Conservation (phyloP, 2,329 filamentous ascomycete genomes). For the Paecilomyces sp. region DNA sequence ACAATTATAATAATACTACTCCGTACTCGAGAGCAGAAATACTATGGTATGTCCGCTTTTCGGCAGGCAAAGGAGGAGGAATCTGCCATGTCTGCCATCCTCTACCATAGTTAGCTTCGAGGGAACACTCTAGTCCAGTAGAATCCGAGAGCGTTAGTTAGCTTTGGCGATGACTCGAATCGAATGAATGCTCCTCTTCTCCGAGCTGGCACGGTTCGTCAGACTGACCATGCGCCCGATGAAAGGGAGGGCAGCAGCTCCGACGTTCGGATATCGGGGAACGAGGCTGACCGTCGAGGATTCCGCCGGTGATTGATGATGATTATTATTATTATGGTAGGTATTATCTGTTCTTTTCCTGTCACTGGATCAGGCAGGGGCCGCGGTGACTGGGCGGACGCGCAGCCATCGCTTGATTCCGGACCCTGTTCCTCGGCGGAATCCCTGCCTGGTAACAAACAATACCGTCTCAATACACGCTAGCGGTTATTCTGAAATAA, state of each 20-base stretch:
- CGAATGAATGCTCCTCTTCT: neutral
- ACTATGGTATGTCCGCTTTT: neutral
- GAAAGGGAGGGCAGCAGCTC: neutral
- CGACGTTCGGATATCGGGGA: neutral
- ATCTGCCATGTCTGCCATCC: neutral
- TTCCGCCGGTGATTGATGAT: neutral
- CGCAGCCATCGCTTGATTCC: neutral
- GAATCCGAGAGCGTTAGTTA: neutral
- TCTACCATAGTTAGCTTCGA: neutral
- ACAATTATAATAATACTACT: too few relatives aligned
- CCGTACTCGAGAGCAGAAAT: too few relatives aligned
- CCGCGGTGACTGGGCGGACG: neutral
- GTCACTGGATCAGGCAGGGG: neutral
- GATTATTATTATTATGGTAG: too few relatives aligned
- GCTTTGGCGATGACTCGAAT: neutral
- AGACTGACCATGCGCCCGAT: neutral
- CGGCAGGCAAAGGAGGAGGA: neutral
- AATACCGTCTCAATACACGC: slow-evolving; percentile 2
- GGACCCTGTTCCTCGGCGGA: slow-evolving; percentile 2
- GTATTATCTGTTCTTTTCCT: neutral
- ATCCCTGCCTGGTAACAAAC: neutral
- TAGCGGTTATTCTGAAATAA: neutral
- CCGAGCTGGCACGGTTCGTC: neutral
- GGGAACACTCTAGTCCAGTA: neutral
- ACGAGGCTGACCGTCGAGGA: neutral